phyloP scores from a whole-genome alignment of 2,329 filamentous ascomycete genomes.

The Huntiella savannae region DNA sequence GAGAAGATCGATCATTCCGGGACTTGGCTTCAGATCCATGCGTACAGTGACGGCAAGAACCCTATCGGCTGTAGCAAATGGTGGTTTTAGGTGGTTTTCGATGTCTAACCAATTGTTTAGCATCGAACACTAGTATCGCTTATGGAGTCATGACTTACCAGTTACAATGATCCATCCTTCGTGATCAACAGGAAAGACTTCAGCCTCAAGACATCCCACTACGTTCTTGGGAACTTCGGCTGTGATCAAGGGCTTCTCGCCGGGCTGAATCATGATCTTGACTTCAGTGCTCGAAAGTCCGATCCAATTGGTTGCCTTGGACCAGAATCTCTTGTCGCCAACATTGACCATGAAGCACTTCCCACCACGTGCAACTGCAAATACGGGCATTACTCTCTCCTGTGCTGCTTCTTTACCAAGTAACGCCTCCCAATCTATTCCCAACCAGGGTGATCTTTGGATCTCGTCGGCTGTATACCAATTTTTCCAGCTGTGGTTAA shows the following conservation, averaged over 20 bases:
- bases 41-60: too few relatives aligned
- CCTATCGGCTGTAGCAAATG: too few relatives aligned
- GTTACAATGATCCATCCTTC: slow-evolving; percentile 75
- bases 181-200: slow-evolving; percentile 54
- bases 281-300: slow-evolving; percentile 52
- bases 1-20: slow-evolving; percentile 77
- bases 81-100: slow-evolving; percentile 38
- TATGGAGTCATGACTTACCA: slow-evolving; percentile 22
- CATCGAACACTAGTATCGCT: slow-evolving; percentile 11
- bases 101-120: slow-evolving; percentile 38
- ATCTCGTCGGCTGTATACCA: not conserved
- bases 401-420: too few relatives aligned
- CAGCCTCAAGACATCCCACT: slow-evolving; percentile 39
- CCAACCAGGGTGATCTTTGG: too few relatives aligned
- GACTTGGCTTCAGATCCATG: slow-evolving; percentile 27
- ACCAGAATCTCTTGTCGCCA: slow-evolving; percentile 18
- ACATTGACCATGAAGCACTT: too few relatives aligned
- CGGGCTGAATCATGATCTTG: slow-evolving; percentile 19
- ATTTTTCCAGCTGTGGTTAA: not conserved
- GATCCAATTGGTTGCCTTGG: slow-evolving; percentile 53
- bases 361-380: slow-evolving; percentile 40
- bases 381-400: slow-evolving; percentile 25
- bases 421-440: too few relatives aligned
- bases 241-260: slow-evolving; percentile 22
- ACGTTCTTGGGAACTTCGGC: slow-evolving; percentile 32